A percentile compares a stretch with the other conserved stretches of the same genome.
These are phyloP conservation scores for Lasiosphaeris hirsuta DNA, from an alignment of 495 filamentous ascomycete species.

Conservation along the genomic window DNA sequence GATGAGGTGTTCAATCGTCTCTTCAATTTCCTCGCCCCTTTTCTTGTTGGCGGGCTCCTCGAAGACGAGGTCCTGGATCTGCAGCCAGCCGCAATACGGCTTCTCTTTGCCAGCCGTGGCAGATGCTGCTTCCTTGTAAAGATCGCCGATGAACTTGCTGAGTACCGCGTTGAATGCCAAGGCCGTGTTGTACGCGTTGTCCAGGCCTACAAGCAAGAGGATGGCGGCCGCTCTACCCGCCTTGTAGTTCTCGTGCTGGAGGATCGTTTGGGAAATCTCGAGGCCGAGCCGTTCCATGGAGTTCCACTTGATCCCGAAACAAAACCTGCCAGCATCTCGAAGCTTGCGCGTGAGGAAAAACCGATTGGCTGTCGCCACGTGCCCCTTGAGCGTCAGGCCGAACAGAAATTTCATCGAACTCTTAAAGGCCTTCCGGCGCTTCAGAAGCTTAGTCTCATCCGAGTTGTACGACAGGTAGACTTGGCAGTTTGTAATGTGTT, in stretches of 20 bases:
- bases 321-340: not conserved
- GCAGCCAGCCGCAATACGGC: conserved; percentile 4
- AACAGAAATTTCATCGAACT: conserved; percentile 8
- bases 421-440: conserved; percentile 16
- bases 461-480: conserved; percentile 19
- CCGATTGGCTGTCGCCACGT: conserved; percentile 1
- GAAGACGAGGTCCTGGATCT: conserved; percentile 6
- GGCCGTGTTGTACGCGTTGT: conserved; percentile 17
- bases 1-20: conserved; percentile 1
- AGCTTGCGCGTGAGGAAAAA: not conserved
- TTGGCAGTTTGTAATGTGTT: conserved; percentile 23
- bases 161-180: conserved; percentile 10
- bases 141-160: not conserved
- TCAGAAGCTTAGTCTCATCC: conserved; percentile 17
- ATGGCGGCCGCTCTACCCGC: conserved; percentile 11
- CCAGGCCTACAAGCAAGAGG: conserved; percentile 15
- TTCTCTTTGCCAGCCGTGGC: not conserved
- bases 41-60: not conserved
- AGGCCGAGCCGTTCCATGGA: conserved; percentile 12
- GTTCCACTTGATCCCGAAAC: not conserved
- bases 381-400: conserved; percentile 10
- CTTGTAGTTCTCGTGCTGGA: conserved; percentile 7
- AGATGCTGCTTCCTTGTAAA: conserved; percentile 2
- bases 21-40: not conserved
- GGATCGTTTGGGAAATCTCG: conserved; percentile 5